Conservation (phyloP, 768 basidiomycete species). For the Trametes coccinea region DNA sequence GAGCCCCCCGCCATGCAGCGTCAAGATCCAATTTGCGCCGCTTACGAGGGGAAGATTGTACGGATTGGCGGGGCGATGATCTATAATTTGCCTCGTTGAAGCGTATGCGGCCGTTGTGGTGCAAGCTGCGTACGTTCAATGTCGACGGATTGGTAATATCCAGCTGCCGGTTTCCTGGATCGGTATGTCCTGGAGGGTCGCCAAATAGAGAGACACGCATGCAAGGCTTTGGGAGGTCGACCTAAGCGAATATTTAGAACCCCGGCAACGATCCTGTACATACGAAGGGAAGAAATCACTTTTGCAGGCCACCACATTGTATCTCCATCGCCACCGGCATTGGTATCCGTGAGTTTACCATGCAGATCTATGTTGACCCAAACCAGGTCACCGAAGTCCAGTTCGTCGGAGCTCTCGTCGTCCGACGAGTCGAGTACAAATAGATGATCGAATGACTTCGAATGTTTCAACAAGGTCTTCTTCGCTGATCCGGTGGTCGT, state of each 20-base stretch:
- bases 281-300: constrained; percentile 39
- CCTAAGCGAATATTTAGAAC: not conserved
- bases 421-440: constrained; percentile 14
- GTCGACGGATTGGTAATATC: constrained; percentile 38
- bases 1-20: constrained; percentile 49
- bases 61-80: constrained; percentile 2
- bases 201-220: constrained; percentile 35
- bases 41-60: constrained; percentile 43
- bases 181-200: constrained; percentile 22
- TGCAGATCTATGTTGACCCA: constrained; percentile 28
- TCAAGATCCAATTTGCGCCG: constrained; percentile 42
- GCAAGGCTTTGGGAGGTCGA: constrained; percentile 8
- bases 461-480: not conserved
- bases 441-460: constrained; percentile 13
- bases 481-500: not conserved
- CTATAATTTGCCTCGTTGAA: constrained; percentile 44
- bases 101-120: constrained; percentile 37
- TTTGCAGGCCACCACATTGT: constrained; percentile 72
- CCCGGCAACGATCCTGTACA: not conserved
- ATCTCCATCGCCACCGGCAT: constrained; percentile 22
- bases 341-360: constrained; percentile 18
- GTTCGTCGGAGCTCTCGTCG: constrained; percentile 11
- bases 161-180: not conserved
- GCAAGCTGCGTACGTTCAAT: constrained; percentile 44
- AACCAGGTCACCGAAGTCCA: constrained; percentile 22